Base-by-base conservation (phyloP, 176 grass and related monocot genomes). In the Rhipidocladum racemiflorum region DNA sequence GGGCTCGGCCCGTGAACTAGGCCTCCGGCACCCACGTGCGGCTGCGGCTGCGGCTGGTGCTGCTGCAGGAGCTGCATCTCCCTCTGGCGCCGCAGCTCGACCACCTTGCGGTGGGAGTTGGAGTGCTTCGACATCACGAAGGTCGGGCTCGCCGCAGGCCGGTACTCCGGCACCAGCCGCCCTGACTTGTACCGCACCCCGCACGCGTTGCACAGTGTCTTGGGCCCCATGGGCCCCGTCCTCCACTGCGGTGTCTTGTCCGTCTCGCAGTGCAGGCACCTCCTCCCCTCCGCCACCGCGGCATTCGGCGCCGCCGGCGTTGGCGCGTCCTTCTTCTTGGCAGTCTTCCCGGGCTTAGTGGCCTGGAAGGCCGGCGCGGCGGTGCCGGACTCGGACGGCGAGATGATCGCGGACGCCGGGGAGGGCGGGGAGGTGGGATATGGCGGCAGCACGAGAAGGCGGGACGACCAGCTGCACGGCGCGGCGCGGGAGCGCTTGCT, bases 191-290 rank as follows among this genome's bases (percentile, higher is more conserved):
- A 93, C 24, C 95, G 90, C 16, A 98, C 92, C 11, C 95, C 95
- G 83, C 92, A 98, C 49, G 95, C 95, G 81, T 98, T 98, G 90
- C 95, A 98, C 67, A 98, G 92, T 72, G 95, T 95, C 90, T 98
- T 98, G 15, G 95, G 95, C 0, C 95, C 95, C 88, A 93, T 73
- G 5, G 95, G 95, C 29, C 95, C 95, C 23, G 95, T 95, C 82
- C 95, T 90, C 95, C 95, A 98, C 84, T 98, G 95, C 40, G 95
- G 95, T 16, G 95, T 98, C 90, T 98, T 98, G 75, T 98, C 92
- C 13, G 95, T 98, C 67, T 90, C 86, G 81, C 95, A 98, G 86
- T 98, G 95, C 17, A 93, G 84, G 90, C 95, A 98, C 80, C 82
- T 84, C 72, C 92, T 28, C 24, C 92, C 82, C 7, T 88, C 84